These are phyloP conservation scores for Ustilago curta DNA, from an alignment of 1,284 basidiomycete genomes.

Conservation along the genomic window DNA sequence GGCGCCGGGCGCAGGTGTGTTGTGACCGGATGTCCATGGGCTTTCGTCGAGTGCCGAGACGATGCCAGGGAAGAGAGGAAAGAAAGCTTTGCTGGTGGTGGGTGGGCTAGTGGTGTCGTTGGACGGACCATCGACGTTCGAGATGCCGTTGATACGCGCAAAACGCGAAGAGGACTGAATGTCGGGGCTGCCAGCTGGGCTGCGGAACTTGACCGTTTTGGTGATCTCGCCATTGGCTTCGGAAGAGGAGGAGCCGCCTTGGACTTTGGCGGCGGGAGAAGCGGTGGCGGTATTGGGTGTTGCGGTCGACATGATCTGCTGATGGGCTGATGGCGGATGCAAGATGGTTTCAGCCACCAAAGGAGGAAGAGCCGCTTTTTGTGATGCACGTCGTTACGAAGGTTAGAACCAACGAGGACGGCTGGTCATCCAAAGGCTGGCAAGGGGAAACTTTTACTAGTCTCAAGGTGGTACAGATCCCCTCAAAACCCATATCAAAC, in stretches of 20 bases:
- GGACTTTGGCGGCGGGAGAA: constrained; percentile 34
- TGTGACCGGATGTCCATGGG: constrained; percentile 48
- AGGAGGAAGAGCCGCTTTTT: no score
- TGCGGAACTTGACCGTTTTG: constrained; percentile 25
- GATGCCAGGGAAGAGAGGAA: constrained; percentile 40
- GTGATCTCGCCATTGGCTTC: neutral
- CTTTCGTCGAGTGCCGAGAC: constrained; percentile 37
- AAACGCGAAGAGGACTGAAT: constrained; percentile 41
- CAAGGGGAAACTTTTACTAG: no score
- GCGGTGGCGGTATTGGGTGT: constrained; percentile 6
- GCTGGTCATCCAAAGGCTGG: no score
- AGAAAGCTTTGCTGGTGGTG: constrained; percentile 23
- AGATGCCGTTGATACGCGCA: constrained; percentile 35
- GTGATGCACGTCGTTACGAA: neutral
- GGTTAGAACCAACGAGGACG: no score
- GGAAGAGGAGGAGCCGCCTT: constrained; percentile 2
- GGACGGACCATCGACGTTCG: constrained; percentile 7
- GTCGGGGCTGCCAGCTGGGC: constrained; percentile 12
- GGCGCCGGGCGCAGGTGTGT: constrained; percentile 31
- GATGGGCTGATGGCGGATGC: neutral
- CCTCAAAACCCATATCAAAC: no score
- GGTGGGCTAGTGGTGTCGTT: constrained; percentile 5
- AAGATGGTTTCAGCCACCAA: neutral
- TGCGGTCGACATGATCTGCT: constrained; percentile 27
- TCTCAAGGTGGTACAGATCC: no score